Conservation (phyloP, 257 asterid species). For the Solanum neorickii region DNA sequence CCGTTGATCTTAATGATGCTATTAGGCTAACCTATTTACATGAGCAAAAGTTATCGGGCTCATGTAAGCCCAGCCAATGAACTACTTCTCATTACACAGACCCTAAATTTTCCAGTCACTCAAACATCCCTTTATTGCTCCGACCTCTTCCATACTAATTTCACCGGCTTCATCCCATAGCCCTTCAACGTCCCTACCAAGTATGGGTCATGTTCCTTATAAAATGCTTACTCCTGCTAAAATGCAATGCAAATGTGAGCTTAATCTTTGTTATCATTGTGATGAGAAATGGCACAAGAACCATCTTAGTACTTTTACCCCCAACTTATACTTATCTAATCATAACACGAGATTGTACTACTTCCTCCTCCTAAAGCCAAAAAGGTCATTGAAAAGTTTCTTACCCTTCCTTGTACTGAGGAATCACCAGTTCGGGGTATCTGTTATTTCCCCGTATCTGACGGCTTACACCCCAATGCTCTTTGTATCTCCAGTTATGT, state of each 20-base stretch:
- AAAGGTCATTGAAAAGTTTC: neutral
- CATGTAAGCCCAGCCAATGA: neutral
- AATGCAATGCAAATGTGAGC: neutral
- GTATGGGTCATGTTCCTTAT: neutral
- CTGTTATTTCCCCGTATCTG: neutral
- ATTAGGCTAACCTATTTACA: too few relatives aligned
- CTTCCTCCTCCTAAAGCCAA: neutral
- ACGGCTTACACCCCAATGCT: neutral
- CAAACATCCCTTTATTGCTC: neutral
- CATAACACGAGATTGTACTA: neutral
- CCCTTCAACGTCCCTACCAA: neutral
- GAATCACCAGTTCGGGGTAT: neutral
- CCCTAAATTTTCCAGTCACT: neutral
- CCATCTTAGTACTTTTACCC: neutral
- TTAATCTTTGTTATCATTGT: neutral
- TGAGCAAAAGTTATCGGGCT: too few relatives aligned
- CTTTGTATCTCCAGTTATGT: neutral
- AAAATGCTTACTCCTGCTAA: neutral
- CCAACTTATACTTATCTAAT: neutral
- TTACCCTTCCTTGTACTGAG: neutral
- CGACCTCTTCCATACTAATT: neutral
- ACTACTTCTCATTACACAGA: neutral
- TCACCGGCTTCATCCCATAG: neutral
- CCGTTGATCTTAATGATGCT: too few relatives aligned
- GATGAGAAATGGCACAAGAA: neutral